Conservation (phyloP, 164 flowering plant genomes). For the Berberis vulgaris region DNA sequence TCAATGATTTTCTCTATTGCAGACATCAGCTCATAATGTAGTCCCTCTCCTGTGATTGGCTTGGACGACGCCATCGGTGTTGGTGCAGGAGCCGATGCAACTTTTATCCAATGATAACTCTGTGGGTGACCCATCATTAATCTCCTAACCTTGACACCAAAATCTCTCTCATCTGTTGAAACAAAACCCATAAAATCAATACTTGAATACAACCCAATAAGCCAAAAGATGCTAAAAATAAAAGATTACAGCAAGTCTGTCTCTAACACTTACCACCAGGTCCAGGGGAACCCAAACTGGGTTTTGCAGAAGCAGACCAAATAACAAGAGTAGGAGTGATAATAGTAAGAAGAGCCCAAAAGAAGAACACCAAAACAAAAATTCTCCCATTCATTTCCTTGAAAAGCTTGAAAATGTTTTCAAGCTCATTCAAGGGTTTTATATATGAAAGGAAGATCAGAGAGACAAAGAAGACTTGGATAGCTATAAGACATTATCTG, state of each 20-base stretch:
- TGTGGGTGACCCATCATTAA: slow-evolving; percentile 8
- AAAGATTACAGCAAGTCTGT: not conserved
- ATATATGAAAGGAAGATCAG: not conserved
- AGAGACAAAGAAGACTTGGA: too few relatives aligned
- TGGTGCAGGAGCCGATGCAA: slow-evolving; percentile 6
- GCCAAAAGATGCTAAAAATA: not conserved
- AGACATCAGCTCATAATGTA: too few relatives aligned
- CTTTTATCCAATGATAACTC: slow-evolving; percentile 1
- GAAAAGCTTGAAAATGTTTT: not conserved
- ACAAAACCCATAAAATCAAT: not conserved
- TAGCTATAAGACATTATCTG: too few relatives aligned
- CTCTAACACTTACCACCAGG: slow-evolving; percentile 6
- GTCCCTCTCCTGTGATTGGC: too few relatives aligned
- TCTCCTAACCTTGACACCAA: slow-evolving; percentile 7
- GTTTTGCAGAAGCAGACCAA: slow-evolving; percentile 46
- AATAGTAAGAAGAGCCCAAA: slow-evolving; percentile 62
- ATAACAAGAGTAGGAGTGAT: slow-evolving; percentile 62
- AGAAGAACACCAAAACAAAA: slow-evolving; percentile 48
- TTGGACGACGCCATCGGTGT: not conserved
- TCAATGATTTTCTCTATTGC: too few relatives aligned
- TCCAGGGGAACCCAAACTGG: slow-evolving; percentile 21
- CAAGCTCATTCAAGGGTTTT: not conserved
- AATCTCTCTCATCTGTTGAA: slow-evolving; percentile 1
- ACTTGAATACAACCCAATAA: not conserved
- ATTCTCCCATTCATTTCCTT: slow-evolving; percentile 40